Evolutionary conservation across 345 rosid species (phyloP).

Genomic region (Sisymbrium altissimum): DNA sequence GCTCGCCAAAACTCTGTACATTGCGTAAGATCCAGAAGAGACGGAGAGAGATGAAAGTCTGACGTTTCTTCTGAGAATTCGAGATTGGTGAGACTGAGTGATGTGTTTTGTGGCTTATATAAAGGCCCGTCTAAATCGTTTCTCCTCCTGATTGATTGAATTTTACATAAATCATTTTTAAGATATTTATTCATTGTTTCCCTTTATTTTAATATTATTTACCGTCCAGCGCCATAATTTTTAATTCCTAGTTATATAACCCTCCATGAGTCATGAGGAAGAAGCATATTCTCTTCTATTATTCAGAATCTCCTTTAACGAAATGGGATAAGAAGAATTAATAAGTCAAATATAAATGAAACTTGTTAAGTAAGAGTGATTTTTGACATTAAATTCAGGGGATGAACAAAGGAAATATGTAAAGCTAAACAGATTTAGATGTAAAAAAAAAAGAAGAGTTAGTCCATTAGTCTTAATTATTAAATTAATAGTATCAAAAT

Average conservation of each 20-base stretch:
- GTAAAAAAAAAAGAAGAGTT: neutral
- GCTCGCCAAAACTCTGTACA: constrained; percentile 45
- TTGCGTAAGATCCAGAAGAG: constrained; percentile 32
- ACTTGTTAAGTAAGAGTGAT: neutral
- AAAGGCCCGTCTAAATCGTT: neutral
- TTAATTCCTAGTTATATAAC: neutral
- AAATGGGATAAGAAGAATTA: neutral
- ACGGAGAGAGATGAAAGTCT: constrained; percentile 7
- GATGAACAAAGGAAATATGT: neutral
- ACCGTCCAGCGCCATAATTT: neutral
- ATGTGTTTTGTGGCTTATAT: neutral
- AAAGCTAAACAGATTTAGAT: neutral
- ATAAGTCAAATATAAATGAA: neutral
- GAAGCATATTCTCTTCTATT: neutral
- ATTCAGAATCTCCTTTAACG: neutral
- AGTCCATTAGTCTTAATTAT: neutral
- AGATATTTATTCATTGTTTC: constrained; percentile 5
- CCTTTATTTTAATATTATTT: neutral
- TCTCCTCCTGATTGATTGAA: neutral
- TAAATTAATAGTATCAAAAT: neutral
- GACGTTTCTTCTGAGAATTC: constrained; percentile 1
- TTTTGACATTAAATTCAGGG: neutral
- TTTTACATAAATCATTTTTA: neutral
- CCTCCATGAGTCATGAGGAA: neutral
- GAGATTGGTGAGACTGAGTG: constrained; percentile 2